A percentile compares a stretch with the other conserved stretches of the same genome.
These are phyloP conservation scores for Paraconiothyrium sp. DNA, from an alignment of 2,329 filamentous ascomycete genomes.

Conservation along the genomic window DNA sequence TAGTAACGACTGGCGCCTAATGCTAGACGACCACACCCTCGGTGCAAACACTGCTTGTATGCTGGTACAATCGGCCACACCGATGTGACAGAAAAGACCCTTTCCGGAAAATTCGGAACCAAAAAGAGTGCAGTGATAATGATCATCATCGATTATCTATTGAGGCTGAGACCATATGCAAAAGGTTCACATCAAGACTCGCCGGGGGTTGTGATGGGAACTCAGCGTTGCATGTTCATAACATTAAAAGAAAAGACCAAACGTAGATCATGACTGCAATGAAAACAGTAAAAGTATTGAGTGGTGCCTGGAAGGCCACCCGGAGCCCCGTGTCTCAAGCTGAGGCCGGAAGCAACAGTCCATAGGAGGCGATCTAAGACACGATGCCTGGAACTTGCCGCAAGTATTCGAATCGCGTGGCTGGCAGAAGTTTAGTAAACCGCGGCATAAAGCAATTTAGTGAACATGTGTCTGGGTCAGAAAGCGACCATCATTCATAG, in stretches of 20 bases:
- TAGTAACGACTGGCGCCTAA: not conserved
- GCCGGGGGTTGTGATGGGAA: not conserved
- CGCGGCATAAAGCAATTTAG: not conserved
- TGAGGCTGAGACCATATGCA: slow-evolving; percentile 2
- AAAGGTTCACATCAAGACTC: not conserved
- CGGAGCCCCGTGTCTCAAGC: slow-evolving; percentile 4
- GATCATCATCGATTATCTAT: not conserved
- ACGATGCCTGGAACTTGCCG: not conserved
- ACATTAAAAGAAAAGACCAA: not conserved
- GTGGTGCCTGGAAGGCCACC: not conserved
- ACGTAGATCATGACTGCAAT: not conserved
- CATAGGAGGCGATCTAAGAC: not conserved
- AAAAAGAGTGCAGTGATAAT: not conserved
- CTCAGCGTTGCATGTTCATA: not conserved
- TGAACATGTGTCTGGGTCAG: not conserved
- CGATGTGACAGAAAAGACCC: slow-evolving; percentile 4
- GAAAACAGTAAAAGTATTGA: not conserved
- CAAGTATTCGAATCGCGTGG: not conserved
- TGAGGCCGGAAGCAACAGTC: slow-evolving; percentile 8
- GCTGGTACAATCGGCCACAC: not conserved
- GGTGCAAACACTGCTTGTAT: slow-evolving; percentile 8
- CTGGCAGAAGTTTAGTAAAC: not conserved
- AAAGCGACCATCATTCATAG: slow-evolving; percentile 7
- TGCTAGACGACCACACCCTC: slow-evolving; percentile 1
- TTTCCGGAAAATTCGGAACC: not conserved